Percentiles rank a stretch among this genome's conserved stretches.
Evolutionary conservation across 345 rosid species (phyloP).

Genomic region (Salix viminalis): DNA sequence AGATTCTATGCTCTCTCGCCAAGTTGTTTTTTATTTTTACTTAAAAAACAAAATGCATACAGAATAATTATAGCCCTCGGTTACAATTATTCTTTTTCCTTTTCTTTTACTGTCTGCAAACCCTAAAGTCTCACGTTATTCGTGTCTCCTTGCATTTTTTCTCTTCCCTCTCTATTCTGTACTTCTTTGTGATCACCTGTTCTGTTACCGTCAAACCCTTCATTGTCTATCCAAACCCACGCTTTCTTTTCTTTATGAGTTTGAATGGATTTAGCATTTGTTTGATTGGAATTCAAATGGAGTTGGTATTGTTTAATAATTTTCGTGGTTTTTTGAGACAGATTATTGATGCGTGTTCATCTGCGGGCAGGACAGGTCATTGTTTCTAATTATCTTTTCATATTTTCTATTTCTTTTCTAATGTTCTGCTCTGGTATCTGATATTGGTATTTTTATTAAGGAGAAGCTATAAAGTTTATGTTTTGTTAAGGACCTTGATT

Average conservation of each 20-base stretch:
- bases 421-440: not conserved
- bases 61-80: not conserved
- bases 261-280: too few relatives aligned
- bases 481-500: conserved; percentile 68
- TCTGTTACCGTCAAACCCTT: not conserved
- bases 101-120: not conserved
- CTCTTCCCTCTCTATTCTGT: not conserved
- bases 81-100: not conserved
- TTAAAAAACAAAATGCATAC: not conserved
- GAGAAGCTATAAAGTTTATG: conserved; percentile 71
- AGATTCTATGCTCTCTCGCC: conserved; percentile 50
- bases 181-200: not conserved
- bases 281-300: too few relatives aligned
- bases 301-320: too few relatives aligned
- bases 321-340: conserved; percentile 9
- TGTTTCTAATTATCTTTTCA: conserved; percentile 43
- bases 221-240: not conserved
- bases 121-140: not conserved
- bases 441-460: conserved; percentile 13
- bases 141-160: not conserved
- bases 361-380: conserved; percentile 87
- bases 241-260: too few relatives aligned
- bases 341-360: conserved; percentile 58
- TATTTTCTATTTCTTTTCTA: not conserved
- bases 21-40: conserved; percentile 17